Conservation (phyloP, 768 basidiomycete genomes). For the Pisolithus sp. region DNA sequence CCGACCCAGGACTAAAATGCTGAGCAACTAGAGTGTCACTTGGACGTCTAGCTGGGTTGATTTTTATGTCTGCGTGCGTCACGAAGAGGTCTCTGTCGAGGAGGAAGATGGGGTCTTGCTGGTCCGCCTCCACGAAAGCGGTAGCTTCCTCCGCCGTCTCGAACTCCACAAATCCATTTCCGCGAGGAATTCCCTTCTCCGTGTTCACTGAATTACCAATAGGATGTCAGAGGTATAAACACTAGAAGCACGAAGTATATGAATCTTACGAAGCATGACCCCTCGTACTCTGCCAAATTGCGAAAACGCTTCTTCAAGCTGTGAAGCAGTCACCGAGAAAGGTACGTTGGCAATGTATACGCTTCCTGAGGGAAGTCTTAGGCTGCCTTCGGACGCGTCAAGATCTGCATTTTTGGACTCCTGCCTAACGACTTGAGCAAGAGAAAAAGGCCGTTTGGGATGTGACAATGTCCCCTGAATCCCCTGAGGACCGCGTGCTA, state of each 20-base stretch:
- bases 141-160: constrained; percentile 30
- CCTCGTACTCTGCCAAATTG: constrained; percentile 36
- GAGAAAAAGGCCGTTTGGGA: constrained; percentile 16
- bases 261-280: constrained; percentile 37
- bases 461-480: neutral
- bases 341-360: constrained; percentile 52
- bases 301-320: constrained; percentile 36
- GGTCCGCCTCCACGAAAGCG: constrained; percentile 28
- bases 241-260: neutral
- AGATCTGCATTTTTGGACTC: neutral
- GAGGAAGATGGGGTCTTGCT: constrained; percentile 43
- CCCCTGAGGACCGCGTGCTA: neutral
- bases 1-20: constrained; percentile 20
- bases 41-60: constrained; percentile 11
- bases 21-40: constrained; percentile 26
- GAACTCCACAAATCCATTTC: constrained; percentile 44
- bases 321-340: constrained; percentile 35
- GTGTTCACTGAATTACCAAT: constrained; percentile 16
- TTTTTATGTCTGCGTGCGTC: constrained; percentile 28
- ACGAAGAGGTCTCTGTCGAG: constrained; percentile 39
- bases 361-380: constrained; percentile 26
- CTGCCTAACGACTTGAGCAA: neutral
- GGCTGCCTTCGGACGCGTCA: constrained; percentile 1
- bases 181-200: constrained; percentile 33
- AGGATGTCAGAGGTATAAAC: neutral